phyloP scores from a whole-genome alignment of 495 filamentous ascomycete species.

The Physcia stellaris region DNA sequence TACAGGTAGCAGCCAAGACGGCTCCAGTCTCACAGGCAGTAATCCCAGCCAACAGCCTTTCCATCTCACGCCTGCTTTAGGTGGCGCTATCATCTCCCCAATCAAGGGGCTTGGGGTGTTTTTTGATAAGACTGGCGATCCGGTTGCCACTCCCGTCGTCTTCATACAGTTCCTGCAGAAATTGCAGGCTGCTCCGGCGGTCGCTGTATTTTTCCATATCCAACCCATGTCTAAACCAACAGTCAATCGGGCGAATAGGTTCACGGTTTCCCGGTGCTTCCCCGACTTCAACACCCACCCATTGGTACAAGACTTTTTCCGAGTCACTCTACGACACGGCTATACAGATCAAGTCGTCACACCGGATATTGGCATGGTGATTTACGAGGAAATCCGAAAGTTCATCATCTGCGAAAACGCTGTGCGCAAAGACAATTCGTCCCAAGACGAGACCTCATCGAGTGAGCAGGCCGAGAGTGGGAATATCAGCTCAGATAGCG shows the following conservation, averaged over 20 bases:
- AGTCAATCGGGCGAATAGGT: constrained; percentile 31
- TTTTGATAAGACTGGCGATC: constrained; percentile 48
- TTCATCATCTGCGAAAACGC: constrained; percentile 30
- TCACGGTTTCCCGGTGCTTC: constrained; percentile 28
- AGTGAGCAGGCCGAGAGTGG: neutral
- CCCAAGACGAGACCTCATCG: constrained; percentile 4
- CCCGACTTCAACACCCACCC: constrained; percentile 1
- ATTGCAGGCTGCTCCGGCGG: constrained; percentile 41
- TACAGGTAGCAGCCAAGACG: neutral
- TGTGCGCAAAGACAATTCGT: constrained; percentile 10
- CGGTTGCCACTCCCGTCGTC: constrained; percentile 37
- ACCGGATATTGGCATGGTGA: constrained; percentile 41
- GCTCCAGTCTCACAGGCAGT: neutral
- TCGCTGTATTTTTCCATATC: constrained; percentile 49
- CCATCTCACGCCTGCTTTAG: constrained; percentile 27
- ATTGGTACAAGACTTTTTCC: constrained; percentile 42
- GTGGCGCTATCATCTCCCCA: constrained; percentile 28
- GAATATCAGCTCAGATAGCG: constrained; percentile 1
- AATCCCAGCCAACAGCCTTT: constrained; percentile 2
- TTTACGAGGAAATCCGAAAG: constrained; percentile 44
- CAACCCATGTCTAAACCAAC: constrained; percentile 35
- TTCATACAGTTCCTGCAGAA: constrained; percentile 53
- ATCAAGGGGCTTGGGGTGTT: constrained; percentile 46
- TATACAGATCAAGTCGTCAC: constrained; percentile 57
- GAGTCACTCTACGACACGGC: constrained; percentile 53